phyloP scores from a whole-genome alignment of 139 green algal species.

The Nannochloris sp. region DNA sequence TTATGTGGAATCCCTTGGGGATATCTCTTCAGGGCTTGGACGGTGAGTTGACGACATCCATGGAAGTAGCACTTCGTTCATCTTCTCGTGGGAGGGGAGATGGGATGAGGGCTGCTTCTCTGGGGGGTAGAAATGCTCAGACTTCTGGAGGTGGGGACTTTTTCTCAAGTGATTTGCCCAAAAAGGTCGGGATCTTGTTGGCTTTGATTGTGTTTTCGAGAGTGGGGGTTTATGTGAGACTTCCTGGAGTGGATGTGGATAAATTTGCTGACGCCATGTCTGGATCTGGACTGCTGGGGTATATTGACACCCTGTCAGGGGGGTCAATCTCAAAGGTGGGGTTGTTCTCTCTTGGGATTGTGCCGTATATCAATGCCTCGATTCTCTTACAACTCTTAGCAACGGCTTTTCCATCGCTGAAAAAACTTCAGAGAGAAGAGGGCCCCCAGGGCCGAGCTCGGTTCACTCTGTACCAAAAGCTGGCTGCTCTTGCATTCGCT shows the following conservation, averaged over 20 bases:
- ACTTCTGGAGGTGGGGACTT: slow-evolving; percentile 31
- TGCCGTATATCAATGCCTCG: slow-evolving; percentile 98
- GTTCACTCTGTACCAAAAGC: slow-evolving; percentile 89
- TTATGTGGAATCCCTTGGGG: too few relatives aligned
- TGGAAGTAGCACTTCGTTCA: slow-evolving; percentile 8
- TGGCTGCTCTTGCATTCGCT: slow-evolving; percentile 76
- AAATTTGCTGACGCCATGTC: slow-evolving; percentile 63
- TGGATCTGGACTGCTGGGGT: slow-evolving; percentile 70
- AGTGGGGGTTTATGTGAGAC: slow-evolving; percentile 87
- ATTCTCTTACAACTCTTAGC: slow-evolving; percentile 90
- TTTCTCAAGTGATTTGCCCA: slow-evolving; percentile 57
- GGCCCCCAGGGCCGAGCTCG: slow-evolving; percentile 64
- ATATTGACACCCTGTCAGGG: slow-evolving; percentile 87
- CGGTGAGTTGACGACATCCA: neutral
- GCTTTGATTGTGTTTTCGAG: slow-evolving; percentile 78
- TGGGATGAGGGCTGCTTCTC: neutral
- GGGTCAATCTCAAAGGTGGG: slow-evolving; percentile 73
- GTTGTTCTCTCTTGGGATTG: slow-evolving; percentile 98
- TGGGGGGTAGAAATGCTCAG: neutral
- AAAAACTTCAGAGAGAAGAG: slow-evolving; percentile 95
- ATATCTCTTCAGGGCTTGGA: neutral
- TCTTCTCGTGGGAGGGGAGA: neutral
- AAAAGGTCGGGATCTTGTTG: slow-evolving; percentile 65
- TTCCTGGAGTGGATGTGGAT: slow-evolving; percentile 85
- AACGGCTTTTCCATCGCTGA: slow-evolving; percentile 77